Evolutionary conservation across 495 filamentous ascomycete species (phyloP).

Genomic region (Melanomma pulvis-pyrius): DNA sequence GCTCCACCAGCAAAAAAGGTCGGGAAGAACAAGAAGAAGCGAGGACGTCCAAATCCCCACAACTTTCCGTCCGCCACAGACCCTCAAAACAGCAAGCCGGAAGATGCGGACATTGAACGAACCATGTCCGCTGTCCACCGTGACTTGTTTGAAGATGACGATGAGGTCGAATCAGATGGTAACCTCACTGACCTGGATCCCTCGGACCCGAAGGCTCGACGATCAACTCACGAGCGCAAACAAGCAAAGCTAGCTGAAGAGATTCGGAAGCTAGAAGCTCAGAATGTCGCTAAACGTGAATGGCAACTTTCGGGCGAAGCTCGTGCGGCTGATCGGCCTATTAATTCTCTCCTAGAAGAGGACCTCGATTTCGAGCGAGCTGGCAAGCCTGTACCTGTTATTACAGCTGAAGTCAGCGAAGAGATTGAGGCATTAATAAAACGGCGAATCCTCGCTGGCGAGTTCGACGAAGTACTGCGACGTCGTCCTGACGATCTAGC

Average conservation of each 20-base stretch:
- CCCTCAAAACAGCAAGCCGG: constrained; percentile 28
- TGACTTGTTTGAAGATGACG: constrained; percentile 83
- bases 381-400: constrained; percentile 93
- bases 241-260: constrained; percentile 84
- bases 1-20: constrained; percentile 76
- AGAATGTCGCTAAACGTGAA: constrained; percentile 84
- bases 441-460: constrained; percentile 81
- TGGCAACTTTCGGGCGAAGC: constrained; percentile 94
- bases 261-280: constrained; percentile 86
- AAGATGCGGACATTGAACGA: constrained; percentile 65
- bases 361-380: constrained; percentile 93
- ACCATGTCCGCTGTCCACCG: constrained; percentile 90
- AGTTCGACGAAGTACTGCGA: constrained; percentile 91
- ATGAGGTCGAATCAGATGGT: constrained; percentile 46
- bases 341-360: constrained; percentile 92
- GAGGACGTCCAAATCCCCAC: constrained; percentile 47
- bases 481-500: constrained; percentile 72
- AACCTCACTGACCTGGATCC: constrained; percentile 42
- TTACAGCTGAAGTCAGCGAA: constrained; percentile 91
- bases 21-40: constrained; percentile 52
- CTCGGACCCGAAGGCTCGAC: constrained; percentile 57
- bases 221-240: constrained; percentile 82
- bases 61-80: constrained; percentile 42
- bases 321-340: constrained; percentile 73
- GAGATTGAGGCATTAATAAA: constrained; percentile 94